phyloP scores from a whole-genome alignment of 306 rosid species.

The Gillenia trifoliata region DNA sequence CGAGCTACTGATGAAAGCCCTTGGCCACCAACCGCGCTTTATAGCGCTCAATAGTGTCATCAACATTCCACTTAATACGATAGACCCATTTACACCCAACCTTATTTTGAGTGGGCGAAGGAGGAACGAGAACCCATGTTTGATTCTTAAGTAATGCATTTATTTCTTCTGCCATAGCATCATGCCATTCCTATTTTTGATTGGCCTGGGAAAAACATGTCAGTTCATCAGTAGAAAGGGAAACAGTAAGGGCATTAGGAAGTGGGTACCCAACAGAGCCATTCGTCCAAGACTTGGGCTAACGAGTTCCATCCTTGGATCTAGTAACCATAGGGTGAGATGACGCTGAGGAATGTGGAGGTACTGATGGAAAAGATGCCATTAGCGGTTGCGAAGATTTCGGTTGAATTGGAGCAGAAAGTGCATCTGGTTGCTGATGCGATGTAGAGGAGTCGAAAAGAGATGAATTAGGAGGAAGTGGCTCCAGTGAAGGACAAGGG shows the following conservation, averaged over 20 bases:
- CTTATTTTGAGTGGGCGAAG: fast-evolving
- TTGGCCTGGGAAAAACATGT: background rate
- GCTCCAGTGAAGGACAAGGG: too few relatives aligned
- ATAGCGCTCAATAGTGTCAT: background rate
- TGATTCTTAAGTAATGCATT: background rate
- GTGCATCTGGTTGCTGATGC: too few relatives aligned
- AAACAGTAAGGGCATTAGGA: background rate
- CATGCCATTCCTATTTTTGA: fast-evolving
- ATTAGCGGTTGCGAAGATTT: too few relatives aligned
- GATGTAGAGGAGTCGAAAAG: too few relatives aligned
- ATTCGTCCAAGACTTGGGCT: background rate
- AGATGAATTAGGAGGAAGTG: too few relatives aligned
- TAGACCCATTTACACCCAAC: background rate
- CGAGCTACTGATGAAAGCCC: background rate
- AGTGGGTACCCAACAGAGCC: background rate
- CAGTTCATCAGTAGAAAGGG: background rate
- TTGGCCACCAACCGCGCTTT: background rate
- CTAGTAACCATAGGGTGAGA: background rate
- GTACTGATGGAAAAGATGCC: too few relatives aligned
- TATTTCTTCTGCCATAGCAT: background rate
- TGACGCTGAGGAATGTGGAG: too few relatives aligned
- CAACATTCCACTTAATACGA: background rate
- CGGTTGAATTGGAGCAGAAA: too few relatives aligned
- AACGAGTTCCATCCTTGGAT: too few relatives aligned
- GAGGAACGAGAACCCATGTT: background rate